Conservation (phyloP, 306 rosid genomes). For the Styphnolobium japonicum region DNA sequence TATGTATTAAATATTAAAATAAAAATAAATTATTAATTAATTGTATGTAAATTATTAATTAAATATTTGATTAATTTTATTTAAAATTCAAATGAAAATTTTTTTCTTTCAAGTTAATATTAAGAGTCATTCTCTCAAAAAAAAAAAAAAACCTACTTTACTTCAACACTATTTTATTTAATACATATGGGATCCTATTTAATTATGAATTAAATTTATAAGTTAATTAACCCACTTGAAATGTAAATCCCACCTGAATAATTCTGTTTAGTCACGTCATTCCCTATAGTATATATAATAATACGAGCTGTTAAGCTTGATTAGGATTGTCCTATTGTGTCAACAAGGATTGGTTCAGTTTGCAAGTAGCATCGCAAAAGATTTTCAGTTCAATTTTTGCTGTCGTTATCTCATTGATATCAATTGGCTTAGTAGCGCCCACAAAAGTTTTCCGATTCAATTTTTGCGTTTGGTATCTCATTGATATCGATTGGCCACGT, state of each 20-base stretch:
- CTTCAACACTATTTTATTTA: neutral
- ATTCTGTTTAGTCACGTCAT: neutral
- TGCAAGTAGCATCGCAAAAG: neutral
- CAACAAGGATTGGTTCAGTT: neutral
- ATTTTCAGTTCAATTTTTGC: neutral
- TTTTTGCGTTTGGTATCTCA: neutral
- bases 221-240: neutral
- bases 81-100: too few relatives aligned
- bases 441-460: neutral
- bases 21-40: too few relatives aligned
- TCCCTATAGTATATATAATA: neutral
- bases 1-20: too few relatives aligned
- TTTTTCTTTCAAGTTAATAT: too few relatives aligned
- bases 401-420: neutral
- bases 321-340: neutral
- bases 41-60: too few relatives aligned
- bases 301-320: neutral
- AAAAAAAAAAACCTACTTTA: too few relatives aligned
- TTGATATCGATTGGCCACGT: slow-evolving; percentile 7
- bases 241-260: neutral
- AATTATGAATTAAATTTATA: neutral
- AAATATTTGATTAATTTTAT: too few relatives aligned
- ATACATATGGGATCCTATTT: neutral
- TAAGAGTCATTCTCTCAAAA: too few relatives aligned
- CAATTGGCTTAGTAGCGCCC: slow-evolving; percentile 11